phyloP scores from a whole-genome alignment of 2,329 filamentous ascomycete genomes.

The Cercospora beticola region DNA sequence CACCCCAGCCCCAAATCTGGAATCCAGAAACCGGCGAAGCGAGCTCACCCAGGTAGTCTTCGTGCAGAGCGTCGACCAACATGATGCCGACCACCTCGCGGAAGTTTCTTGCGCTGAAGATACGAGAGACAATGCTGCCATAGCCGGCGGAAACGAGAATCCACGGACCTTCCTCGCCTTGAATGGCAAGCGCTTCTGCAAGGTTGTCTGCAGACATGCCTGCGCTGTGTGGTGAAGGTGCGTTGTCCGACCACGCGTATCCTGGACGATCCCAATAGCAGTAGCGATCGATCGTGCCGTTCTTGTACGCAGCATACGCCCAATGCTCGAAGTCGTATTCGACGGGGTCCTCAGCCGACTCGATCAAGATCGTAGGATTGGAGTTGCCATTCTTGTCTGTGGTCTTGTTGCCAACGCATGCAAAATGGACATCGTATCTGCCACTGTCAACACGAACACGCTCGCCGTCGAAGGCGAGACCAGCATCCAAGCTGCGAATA shows the following conservation, averaged over 20 bases:
- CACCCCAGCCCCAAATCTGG: constrained; percentile 78
- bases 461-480: constrained; percentile 70
- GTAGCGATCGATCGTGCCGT: constrained; percentile 81
- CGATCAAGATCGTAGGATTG: constrained; percentile 78
- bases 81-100: constrained; percentile 74
- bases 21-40: constrained; percentile 72
- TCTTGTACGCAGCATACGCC: constrained; percentile 71
- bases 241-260: constrained; percentile 83
- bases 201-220: constrained; percentile 89
- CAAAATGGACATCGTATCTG: constrained; percentile 84
- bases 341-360: constrained; percentile 76
- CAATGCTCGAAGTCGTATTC: constrained; percentile 79
- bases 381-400: constrained; percentile 54
- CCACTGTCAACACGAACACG: constrained; percentile 76
- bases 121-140: constrained; percentile 83
- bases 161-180: constrained; percentile 85
- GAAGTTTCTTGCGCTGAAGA: constrained; percentile 83
- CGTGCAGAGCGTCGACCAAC: constrained; percentile 84
- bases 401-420: constrained; percentile 72
- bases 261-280: constrained; percentile 96
- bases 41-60: constrained; percentile 72
- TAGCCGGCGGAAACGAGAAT: constrained; percentile 82
- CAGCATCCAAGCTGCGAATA: constrained; percentile 75
- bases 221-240: constrained; percentile 87
- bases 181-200: constrained; percentile 77